Evolutionary conservation across 768 basidiomycete species (phyloP), one percentile per base, ranked within the genome.

Genomic region (Macrocybe gigantea): DNA sequence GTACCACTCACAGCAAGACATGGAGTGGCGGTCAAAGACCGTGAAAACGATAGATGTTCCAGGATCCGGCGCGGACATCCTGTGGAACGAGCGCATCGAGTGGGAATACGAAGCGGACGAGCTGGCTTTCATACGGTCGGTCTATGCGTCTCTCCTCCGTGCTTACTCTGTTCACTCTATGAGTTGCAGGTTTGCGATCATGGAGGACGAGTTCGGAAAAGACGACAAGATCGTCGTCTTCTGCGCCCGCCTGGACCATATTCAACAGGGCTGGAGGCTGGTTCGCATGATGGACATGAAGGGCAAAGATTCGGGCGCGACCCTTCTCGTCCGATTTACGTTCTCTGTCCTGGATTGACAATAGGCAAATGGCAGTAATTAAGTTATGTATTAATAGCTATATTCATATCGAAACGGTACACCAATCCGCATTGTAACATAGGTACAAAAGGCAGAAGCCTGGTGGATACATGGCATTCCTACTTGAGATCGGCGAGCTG

Each of bases 81-180:
- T 73, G 48, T 75, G 69, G 71, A 66, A 72, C 30, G 65, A 71
- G 43, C 50, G 54, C 2, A 72, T 76, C 47, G 69, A 76, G 49
- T 83, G 76, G 74, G 68, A 71, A 43, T 77, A 72, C 42, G 70
- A 72, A 11, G 51, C 51, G 31, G 81, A 82, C 38, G 73, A 77
- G 8, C 54, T 83, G 32, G 70, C 75, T 3, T 82, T 82, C 53
- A 34, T 82, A 35, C 67, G 75, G 79, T 43, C 30, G 70, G 56
- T n/a, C 38, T 15, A 7, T 6, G 8, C 37, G 32, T 33, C 12
- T 38, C 14, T 37, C 29, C 11, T 7, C 33, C 3, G 41, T 33
- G 14, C 48, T 44, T 11, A 22, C 12, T 31, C n/a, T 41, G 43
- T 29, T 2, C 29, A 45, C 30, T 9, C 41, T 33, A 39, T 44